Percentiles rank a stretch among this genome's conserved stretches.
phyloP scores from a whole-genome alignment of 2,329 filamentous ascomycete genomes.

The Ophiostoma australiae region DNA sequence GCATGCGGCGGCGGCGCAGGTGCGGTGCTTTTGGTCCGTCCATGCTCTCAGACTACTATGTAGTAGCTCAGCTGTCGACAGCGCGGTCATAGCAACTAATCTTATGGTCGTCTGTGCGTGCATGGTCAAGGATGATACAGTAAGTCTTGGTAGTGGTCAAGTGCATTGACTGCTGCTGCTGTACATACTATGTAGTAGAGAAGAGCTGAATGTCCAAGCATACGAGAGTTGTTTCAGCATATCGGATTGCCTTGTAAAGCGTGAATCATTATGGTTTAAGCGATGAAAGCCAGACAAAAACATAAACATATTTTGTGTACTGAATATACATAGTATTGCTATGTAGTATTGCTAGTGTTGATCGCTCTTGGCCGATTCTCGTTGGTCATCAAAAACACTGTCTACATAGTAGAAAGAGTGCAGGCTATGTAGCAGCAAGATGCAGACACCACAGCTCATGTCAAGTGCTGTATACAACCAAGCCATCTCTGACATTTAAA shows the following conservation, averaged over 20 bases:
- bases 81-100: slow-evolving; percentile 1
- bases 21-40: background rate
- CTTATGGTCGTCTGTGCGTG: slow-evolving; percentile 9
- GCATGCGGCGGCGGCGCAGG: background rate
- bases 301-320: background rate
- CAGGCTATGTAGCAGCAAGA: no score
- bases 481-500: background rate
- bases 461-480: background rate
- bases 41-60: background rate
- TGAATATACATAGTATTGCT: no score
- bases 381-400: no score
- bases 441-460: background rate
- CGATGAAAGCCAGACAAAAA: background rate
- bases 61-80: background rate
- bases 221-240: background rate
- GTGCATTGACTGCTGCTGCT: background rate
- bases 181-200: background rate
- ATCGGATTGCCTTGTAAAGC: background rate
- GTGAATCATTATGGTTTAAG: background rate
- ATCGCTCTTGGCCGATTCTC: background rate
- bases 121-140: background rate
- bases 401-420: no score
- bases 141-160: background rate
- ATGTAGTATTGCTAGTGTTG: background rate
- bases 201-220: background rate